Evolutionary conservation across 1,284 basidiomycete genomes (phyloP).

Genomic region (Fomitopsis palustris): DNA sequence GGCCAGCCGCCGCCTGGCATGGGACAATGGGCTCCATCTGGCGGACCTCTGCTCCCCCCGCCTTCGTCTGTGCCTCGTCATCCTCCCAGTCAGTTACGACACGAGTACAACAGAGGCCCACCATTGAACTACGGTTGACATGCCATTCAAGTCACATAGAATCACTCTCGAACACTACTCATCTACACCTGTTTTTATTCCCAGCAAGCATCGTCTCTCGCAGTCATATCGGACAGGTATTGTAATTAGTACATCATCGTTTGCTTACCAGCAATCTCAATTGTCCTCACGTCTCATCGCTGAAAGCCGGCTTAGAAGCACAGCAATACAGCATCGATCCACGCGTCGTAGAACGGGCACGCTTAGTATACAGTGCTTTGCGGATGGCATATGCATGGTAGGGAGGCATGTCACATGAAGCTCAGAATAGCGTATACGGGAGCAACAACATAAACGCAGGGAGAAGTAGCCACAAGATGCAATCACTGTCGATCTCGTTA

Average conservation of each 20-base stretch:
- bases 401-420: conserved; percentile 26
- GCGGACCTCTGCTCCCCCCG: conserved; percentile 21
- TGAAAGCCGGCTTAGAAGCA: neutral
- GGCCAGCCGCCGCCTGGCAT: conserved; percentile 13
- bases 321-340: neutral
- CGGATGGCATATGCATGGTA: conserved; percentile 13
- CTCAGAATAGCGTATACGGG: conserved; percentile 18
- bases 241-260: neutral
- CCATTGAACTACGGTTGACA: conserved; percentile 31
- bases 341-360: neutral
- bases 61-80: conserved; percentile 15
- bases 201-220: neutral
- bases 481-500: conserved; percentile 16
- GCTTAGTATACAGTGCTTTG: conserved; percentile 3
- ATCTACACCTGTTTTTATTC: neutral
- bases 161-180: neutral
- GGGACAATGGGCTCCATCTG: no score
- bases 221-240: neutral
- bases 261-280: neutral
- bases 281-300: neutral
- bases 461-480: conserved; percentile 10
- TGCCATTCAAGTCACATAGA: neutral
- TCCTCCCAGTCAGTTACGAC: conserved; percentile 10
- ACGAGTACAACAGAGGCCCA: conserved; percentile 15
- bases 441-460: conserved; percentile 5